Evolutionary conservation across 345 rosid species (phyloP), one percentile per base, ranked within the genome.

Genomic region (Cardiospermum halicacabum): DNA sequence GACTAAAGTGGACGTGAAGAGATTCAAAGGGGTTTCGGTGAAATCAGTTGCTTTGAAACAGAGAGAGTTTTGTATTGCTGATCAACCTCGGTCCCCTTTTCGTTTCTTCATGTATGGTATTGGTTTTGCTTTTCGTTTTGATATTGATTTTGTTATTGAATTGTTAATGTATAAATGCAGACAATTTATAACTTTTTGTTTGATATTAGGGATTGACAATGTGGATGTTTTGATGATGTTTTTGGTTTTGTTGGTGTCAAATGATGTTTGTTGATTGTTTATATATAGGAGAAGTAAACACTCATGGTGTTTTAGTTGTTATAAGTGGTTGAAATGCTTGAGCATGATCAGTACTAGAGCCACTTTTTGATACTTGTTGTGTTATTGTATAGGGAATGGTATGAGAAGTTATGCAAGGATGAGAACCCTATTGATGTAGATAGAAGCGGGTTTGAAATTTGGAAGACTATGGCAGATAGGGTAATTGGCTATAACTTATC

Each of bases 31-130:
- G 62, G n/a, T 77, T 26, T n/a, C 28, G 62, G 72, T 53, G 58
- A 73, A 75, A 39, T 69, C 63, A 55, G 53, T 61, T 27, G 69
- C n/a, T 49, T 45, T 25, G 62, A 53, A 75, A 67, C 58, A 65
- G 50, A 65, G 66, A n/a, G n/a, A n/a, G n/a, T n/a, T n/a, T 34
- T 50, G 58, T 40, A 28, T 45, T 42, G 32, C 45, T 53, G 86
- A 79, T 73, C 82, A 82, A 66, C 91, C 88, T 37, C 76, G 96
- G 82, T 92, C 98, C 26, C 77, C 95, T 18, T 89, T 92, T 51
- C 59, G 78, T 24, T 64, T 83, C 76, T 89, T 85, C 77, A 78
- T 85, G 98, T 92, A 84, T 66, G 16, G 61, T 77, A 64, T 74
- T 56, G 16, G 11, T 21, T 64, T 34, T 16, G 2, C 0, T 11